These are phyloP conservation scores for Diplodia scrobiculata DNA, from an alignment of 2,329 filamentous ascomycete species.

Conservation along the genomic window DNA sequence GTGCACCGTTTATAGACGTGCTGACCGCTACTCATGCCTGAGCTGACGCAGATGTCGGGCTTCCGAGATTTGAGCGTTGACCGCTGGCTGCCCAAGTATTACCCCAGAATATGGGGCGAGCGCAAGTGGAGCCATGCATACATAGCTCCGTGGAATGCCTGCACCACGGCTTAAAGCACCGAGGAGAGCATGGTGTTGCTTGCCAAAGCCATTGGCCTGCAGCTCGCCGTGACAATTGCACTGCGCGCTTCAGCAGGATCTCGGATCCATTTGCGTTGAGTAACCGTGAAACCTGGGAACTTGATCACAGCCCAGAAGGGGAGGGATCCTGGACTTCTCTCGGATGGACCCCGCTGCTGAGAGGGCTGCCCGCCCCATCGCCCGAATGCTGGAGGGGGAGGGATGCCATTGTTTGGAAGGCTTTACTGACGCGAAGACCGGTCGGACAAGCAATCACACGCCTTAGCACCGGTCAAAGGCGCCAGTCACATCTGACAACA, in stretches of 20 bases:
- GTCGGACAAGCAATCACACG: neutral
- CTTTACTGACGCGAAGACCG: neutral
- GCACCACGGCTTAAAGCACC: neutral
- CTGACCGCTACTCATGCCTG: conserved; percentile 16
- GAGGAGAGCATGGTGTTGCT: neutral
- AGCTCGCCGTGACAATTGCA: neutral
- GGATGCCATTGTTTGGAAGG: neutral
- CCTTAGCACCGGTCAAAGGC: neutral
- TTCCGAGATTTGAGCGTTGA: neutral
- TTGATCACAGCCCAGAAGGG: neutral
- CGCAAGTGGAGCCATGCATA: neutral
- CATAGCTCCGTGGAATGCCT: neutral
- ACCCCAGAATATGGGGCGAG: conserved; percentile 1
- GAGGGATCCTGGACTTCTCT: neutral
- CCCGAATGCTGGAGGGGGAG: neutral
- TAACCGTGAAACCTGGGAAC: neutral
- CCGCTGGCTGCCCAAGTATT: neutral
- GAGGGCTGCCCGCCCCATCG: too few relatives aligned
- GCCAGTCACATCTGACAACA: neutral
- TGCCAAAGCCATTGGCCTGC: neutral
- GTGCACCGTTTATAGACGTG: conserved; percentile 10
- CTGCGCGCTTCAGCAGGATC: neutral
- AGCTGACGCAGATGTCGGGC: neutral
- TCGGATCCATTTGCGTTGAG: neutral
- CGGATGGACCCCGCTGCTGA: neutral